Conservation (phyloP, 768 basidiomycete species). For the Rhodotorula kratochvilovae region DNA sequence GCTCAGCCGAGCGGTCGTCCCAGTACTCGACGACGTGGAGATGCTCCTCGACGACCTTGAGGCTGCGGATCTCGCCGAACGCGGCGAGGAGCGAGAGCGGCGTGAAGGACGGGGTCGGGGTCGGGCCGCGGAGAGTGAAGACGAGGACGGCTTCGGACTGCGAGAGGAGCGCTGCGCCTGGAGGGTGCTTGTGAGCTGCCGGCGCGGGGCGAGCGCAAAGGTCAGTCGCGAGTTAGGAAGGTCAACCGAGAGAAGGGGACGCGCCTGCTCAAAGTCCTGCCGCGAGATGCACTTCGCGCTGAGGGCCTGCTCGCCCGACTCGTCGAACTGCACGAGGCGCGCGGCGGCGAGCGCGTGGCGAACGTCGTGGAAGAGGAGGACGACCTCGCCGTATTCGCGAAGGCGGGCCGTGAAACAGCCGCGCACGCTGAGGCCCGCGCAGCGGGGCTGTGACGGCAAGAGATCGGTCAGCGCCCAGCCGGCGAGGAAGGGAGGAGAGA, state of each 20-base stretch:
- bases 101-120: background rate
- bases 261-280: constrained; percentile 9
- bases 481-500: background rate
- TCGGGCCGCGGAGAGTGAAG: constrained; percentile 9
- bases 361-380: constrained; percentile 35
- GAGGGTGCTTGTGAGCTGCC: constrained; percentile 5
- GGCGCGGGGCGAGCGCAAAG: background rate
- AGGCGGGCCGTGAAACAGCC: constrained; percentile 17
- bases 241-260: background rate
- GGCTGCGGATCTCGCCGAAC: constrained; percentile 48
- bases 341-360: constrained; percentile 7
- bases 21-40: constrained; percentile 64
- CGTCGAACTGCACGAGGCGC: background rate
- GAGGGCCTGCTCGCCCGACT: background rate
- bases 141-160: constrained; percentile 28
- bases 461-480: too few species aligned
- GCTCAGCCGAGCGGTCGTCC: constrained; percentile 59
- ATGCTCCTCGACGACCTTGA: constrained; percentile 42
- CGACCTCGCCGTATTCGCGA: constrained; percentile 9
- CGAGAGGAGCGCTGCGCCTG: constrained; percentile 20
- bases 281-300: constrained; percentile 18
- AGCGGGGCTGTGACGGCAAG: constrained; percentile 7
- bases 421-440: background rate
- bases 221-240: background rate
- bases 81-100: constrained; percentile 41